These are phyloP conservation scores for Termitomyces titanicus DNA, from an alignment of 768 basidiomycete species.

Conservation along the genomic window DNA sequence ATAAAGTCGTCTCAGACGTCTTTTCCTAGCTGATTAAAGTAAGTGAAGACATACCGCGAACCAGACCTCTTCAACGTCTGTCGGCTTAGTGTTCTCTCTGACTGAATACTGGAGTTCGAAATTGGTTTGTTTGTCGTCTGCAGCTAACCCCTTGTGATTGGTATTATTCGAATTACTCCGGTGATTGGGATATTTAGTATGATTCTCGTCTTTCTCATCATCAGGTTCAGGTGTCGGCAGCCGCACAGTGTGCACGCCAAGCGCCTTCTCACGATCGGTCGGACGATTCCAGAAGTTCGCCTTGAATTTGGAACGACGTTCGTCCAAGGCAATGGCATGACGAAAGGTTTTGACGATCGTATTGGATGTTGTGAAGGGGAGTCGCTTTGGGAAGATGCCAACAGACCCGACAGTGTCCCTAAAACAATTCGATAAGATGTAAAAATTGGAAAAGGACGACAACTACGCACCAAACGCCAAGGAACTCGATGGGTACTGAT, in stretches of 20 bases:
- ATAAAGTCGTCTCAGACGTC: not conserved
- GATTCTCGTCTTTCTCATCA: not conserved
- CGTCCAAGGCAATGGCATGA: slow-evolving; percentile 65
- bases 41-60: slow-evolving; percentile 40
- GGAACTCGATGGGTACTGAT: slow-evolving; percentile 51
- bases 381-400: slow-evolving; percentile 45
- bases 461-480: slow-evolving; percentile 50
- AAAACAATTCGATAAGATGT: not conserved
- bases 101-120: slow-evolving; percentile 31
- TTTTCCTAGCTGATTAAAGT: not conserved
- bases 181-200: not conserved
- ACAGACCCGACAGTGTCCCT: slow-evolving; percentile 73
- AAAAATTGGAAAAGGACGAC: not conserved
- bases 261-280: slow-evolving; percentile 20
- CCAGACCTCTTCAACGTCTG: slow-evolving; percentile 65
- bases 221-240: not conserved
- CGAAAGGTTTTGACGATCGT: slow-evolving; percentile 55
- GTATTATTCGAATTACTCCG: not conserved
- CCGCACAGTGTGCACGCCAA: slow-evolving; percentile 18
- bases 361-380: slow-evolving; percentile 58
- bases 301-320: slow-evolving; percentile 58
- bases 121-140: slow-evolving; percentile 23
- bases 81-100: slow-evolving; percentile 13
- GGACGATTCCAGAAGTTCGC: slow-evolving; percentile 47
- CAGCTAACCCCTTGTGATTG: too few relatives aligned